Evolutionary conservation across 768 basidiomycete species (phyloP).

Genomic region (Lanmaoa rubissima): DNA sequence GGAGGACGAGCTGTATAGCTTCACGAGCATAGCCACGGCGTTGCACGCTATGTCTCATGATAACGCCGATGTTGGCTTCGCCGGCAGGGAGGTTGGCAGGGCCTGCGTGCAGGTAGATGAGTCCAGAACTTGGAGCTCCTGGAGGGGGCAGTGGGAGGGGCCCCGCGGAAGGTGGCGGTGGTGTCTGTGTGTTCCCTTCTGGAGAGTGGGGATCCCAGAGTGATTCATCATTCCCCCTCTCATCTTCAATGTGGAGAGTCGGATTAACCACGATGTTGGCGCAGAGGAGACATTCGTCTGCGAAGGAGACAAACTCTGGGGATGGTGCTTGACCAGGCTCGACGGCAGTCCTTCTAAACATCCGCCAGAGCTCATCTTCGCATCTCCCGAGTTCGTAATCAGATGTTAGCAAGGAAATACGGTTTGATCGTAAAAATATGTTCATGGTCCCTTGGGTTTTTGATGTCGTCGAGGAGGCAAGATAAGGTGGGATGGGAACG

Average conservation of each 20-base stretch:
- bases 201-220: not conserved
- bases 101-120: conserved; percentile 28
- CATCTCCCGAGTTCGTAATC: not conserved
- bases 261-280: conserved; percentile 16
- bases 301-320: conserved; percentile 23
- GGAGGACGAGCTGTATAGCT: conserved; percentile 44
- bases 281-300: conserved; percentile 31
- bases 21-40: conserved; percentile 44
- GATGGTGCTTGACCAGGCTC: conserved; percentile 28
- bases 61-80: conserved; percentile 60
- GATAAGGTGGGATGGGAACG: not conserved
- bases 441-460: conserved; percentile 5
- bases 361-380: conserved; percentile 20
- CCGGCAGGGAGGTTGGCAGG: conserved; percentile 21
- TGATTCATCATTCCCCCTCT: not conserved
- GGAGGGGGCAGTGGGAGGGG: not conserved
- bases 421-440: conserved; percentile 9
- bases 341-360: conserved; percentile 23
- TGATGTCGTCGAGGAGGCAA: not conserved
- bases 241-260: not conserved
- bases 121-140: conserved; percentile 5
- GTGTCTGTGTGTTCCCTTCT: not conserved
- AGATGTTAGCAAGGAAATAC: conserved; percentile 7
- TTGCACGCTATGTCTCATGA: conserved; percentile 39
- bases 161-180: not conserved